Conservation (phyloP, 2,329 filamentous ascomycete genomes). For the Cordyceps farinosa region DNA sequence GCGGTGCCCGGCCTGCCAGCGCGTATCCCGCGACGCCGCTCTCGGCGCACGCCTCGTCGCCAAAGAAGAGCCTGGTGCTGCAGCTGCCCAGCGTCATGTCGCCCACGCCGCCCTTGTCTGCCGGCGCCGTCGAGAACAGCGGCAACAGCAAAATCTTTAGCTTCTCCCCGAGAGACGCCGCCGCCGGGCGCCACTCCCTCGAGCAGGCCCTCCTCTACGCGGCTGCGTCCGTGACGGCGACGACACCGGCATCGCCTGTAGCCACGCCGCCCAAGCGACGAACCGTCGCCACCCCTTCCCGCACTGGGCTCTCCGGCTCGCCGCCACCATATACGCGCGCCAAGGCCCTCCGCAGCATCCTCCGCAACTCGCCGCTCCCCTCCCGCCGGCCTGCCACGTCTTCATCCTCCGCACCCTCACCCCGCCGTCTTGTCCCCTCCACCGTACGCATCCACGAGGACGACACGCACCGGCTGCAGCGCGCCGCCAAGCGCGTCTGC, state of each 20-base stretch:
- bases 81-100: conserved; percentile 55
- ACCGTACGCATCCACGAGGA: neutral
- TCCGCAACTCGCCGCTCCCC: conserved; percentile 63
- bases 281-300: conserved; percentile 13
- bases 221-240: neutral
- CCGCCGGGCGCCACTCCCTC: conserved; percentile 12
- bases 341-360: conserved; percentile 58
- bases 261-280: conserved; percentile 1
- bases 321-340: conserved; percentile 57
- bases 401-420: conserved; percentile 26
- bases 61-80: conserved; percentile 41
- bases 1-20: conserved; percentile 20
- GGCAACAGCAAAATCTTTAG: conserved; percentile 40
- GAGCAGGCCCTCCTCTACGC: conserved; percentile 9
- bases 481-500: conserved; percentile 53
- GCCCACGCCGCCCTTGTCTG: conserved; percentile 56
- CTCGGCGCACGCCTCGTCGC: conserved; percentile 44
- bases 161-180: conserved; percentile 39
- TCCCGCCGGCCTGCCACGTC: conserved; percentile 33
- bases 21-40: conserved; percentile 48
- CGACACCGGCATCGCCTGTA: neutral
- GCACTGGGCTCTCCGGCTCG: neutral
- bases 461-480: conserved; percentile 48
- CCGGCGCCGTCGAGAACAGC: conserved; percentile 45
- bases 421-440: conserved; percentile 51